Evolutionary conservation across 2,329 filamentous ascomycete species (phyloP).

Genomic region (Beauveria scarabaeidicola): DNA sequence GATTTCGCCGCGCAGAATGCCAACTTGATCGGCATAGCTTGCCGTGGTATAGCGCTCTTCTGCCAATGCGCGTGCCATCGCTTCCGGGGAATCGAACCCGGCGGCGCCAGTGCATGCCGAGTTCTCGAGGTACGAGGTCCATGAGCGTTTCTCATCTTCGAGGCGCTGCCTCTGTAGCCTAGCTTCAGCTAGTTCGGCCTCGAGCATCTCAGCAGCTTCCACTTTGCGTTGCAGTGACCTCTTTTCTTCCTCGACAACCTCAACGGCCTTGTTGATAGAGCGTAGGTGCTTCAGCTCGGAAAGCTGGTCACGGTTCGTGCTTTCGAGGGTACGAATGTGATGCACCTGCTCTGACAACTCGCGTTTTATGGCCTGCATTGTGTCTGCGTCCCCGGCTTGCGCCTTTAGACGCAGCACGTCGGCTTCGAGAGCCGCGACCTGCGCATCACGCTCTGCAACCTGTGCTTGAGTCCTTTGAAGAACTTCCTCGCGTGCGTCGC

Average conservation of each 20-base stretch:
- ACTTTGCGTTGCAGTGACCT: constrained; percentile 69
- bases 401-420: constrained; percentile 79
- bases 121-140: constrained; percentile 75
- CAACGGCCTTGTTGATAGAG: constrained; percentile 75
- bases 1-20: constrained; percentile 69
- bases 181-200: constrained; percentile 70
- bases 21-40: constrained; percentile 71
- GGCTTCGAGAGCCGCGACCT: constrained; percentile 68
- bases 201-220: constrained; percentile 62
- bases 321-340: constrained; percentile 82
- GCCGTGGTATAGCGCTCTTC: constrained; percentile 74
- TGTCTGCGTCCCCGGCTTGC: constrained; percentile 78
- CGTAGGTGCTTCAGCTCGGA: constrained; percentile 74
- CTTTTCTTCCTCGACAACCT: constrained; percentile 94
- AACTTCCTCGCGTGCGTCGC: constrained; percentile 44
- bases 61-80: constrained; percentile 74
- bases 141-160: constrained; percentile 79
- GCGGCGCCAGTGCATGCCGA: constrained; percentile 52
- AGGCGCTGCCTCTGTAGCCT: constrained; percentile 76
- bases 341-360: constrained; percentile 86
- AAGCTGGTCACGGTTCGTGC: constrained; percentile 68
- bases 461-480: constrained; percentile 57
- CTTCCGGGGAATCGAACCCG: constrained; percentile 82
- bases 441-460: constrained; percentile 58
- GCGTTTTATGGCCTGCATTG: constrained; percentile 72